phyloP scores from a whole-genome alignment of 345 rosid species.

The Eucalyptus melliodora region DNA sequence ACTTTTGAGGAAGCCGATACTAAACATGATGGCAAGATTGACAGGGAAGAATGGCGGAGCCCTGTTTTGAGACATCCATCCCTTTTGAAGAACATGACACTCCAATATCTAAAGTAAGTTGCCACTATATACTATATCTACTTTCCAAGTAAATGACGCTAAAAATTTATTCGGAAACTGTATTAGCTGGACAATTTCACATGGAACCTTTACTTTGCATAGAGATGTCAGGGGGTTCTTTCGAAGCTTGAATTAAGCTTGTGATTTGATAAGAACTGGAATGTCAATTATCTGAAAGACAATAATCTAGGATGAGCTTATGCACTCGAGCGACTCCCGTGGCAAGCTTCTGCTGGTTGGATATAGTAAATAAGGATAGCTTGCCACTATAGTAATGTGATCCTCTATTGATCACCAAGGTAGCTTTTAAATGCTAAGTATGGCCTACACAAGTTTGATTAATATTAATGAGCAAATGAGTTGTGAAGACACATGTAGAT shows the following conservation, averaged over 20 bases:
- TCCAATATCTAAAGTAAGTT: constrained; percentile 93
- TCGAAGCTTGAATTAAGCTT: not conserved
- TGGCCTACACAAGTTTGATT: not conserved
- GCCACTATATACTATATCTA: not conserved
- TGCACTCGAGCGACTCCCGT: not conserved
- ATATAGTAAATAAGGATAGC: not conserved
- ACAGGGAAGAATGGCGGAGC: constrained; percentile 93
- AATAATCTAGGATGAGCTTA: not conserved
- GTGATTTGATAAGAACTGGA: not conserved
- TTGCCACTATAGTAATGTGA: not conserved
- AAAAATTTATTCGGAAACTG: not conserved
- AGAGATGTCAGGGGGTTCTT: not conserved
- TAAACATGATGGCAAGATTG: constrained; percentile 89
- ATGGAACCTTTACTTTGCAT: not conserved
- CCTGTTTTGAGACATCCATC: constrained; percentile 87
- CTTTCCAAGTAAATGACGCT: not conserved
- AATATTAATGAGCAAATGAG: not conserved
- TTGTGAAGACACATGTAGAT: not conserved
- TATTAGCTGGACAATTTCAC: not conserved
- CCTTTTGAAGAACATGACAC: constrained; percentile 95
- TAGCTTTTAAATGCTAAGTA: not conserved
- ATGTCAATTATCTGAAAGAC: not conserved
- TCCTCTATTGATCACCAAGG: not conserved
- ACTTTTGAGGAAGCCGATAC: constrained; percentile 99
- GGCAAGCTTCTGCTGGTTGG: not conserved